These are phyloP conservation scores for Penicillium sp. DNA, from an alignment of 2,329 filamentous ascomycete species.

Conservation along the genomic window DNA sequence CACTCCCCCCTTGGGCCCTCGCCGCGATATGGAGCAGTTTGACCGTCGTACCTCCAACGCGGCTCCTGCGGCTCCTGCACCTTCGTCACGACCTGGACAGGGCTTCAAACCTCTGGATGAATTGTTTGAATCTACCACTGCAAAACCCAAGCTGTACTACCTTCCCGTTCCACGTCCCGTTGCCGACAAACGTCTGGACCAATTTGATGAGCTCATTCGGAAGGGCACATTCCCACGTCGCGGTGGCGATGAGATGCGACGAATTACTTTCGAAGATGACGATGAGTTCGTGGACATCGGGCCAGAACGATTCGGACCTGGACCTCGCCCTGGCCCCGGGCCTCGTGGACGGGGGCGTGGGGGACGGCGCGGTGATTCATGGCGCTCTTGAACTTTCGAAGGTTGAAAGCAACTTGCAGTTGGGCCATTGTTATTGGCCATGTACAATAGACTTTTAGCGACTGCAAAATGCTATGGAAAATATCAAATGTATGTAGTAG, in stretches of 20 bases:
- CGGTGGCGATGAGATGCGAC: conserved; percentile 51
- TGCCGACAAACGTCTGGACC: conserved; percentile 56
- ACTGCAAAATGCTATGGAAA: not conserved
- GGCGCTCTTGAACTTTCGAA: conserved; percentile 20
- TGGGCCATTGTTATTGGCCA: conserved; percentile 1
- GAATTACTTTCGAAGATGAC: conserved; percentile 63
- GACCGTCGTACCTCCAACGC: conserved; percentile 23
- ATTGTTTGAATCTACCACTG: conserved; percentile 51
- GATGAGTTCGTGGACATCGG: conserved; percentile 63
- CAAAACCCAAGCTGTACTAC: conserved; percentile 59
- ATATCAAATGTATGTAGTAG: not conserved
- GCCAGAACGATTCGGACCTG: conserved; percentile 48
- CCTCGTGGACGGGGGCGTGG: conserved; percentile 30
- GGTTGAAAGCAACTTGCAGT: not conserved
- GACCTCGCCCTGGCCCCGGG: conserved; percentile 13
- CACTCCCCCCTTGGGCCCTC: conserved; percentile 26
- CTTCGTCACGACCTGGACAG: conserved; percentile 25
- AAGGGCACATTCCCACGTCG: conserved; percentile 32
- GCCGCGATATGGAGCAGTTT: conserved; percentile 16
- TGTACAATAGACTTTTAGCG: conserved; percentile 11
- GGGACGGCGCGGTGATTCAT: conserved; percentile 21
- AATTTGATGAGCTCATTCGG: conserved; percentile 41
- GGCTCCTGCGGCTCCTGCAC: conserved; percentile 13
- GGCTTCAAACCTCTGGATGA: conserved; percentile 52
- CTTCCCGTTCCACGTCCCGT: conserved; percentile 57